These are phyloP conservation scores for Hamiltosporidium magnivora DNA, from an alignment of 371 early-diverging fungal genomes.

Conservation along the genomic window DNA sequence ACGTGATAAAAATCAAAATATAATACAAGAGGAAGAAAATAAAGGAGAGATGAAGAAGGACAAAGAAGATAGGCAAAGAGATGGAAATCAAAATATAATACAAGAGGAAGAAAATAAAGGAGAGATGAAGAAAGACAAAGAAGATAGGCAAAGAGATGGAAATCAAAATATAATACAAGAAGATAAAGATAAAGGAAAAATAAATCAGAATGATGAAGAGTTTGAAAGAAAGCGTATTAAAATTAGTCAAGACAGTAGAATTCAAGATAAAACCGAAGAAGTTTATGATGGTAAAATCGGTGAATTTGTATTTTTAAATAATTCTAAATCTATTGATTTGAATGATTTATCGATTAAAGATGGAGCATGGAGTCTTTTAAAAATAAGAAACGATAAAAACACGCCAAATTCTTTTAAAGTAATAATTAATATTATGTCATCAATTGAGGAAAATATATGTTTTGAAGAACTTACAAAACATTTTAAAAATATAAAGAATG, in stretches of 20 bases:
- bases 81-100: not conserved
- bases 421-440: slow-evolving; percentile 31
- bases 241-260: not conserved
- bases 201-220: not conserved
- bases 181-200: not conserved
- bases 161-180: not conserved
- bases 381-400: slow-evolving; percentile 50
- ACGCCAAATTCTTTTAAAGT: slow-evolving; percentile 52
- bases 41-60: not conserved
- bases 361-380: slow-evolving; percentile 53
- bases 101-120: not conserved
- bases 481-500: no score
- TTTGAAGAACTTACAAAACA: no score
- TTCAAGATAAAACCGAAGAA: not conserved
- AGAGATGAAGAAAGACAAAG: not conserved
- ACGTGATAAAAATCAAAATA: not conserved
- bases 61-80: not conserved
- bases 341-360: slow-evolving; percentile 14
- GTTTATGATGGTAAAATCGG: slow-evolving; percentile 38
- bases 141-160: not conserved
- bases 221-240: no score
- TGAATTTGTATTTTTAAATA: slow-evolving; percentile 49
- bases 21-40: not conserved
- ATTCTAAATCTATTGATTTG: slow-evolving; percentile 29
- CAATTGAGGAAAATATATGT: slow-evolving; percentile 37